These are phyloP conservation scores for Aspergillus sclerotialis DNA, from an alignment of 2,329 filamentous ascomycete genomes.

Conservation along the genomic window DNA sequence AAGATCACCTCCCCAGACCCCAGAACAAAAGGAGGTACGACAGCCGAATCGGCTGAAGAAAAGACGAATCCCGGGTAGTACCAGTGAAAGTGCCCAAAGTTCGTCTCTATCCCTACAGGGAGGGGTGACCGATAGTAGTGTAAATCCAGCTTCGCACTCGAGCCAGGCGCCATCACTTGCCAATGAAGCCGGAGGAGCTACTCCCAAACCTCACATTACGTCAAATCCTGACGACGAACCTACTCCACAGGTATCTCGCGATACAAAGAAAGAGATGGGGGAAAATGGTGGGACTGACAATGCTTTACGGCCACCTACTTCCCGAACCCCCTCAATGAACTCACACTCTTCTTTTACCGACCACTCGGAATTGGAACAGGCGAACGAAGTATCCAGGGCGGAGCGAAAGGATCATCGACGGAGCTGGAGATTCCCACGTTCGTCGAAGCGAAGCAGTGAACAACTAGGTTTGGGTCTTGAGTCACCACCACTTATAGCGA, in stretches of 20 bases:
- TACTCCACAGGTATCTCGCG: constrained; percentile 11
- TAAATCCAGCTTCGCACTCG: constrained; percentile 19
- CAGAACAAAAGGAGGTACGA: constrained; percentile 53
- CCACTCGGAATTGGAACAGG: constrained; percentile 69
- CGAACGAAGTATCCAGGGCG: constrained; percentile 52
- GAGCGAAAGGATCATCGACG: constrained; percentile 64
- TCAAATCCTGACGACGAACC: constrained; percentile 20
- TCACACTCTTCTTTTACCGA: constrained; percentile 68
- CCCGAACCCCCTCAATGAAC: constrained; percentile 69
- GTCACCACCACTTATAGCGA: constrained; percentile 49
- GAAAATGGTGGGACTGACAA: constrained; percentile 39
- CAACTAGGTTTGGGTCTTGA: constrained; percentile 36
- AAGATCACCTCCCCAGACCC: constrained; percentile 57
- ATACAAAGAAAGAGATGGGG: constrained; percentile 32
- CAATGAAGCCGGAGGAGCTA: constrained; percentile 20
- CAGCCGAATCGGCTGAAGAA: constrained; percentile 90
- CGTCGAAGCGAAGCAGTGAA: constrained; percentile 50
- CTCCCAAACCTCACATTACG: constrained; percentile 26
- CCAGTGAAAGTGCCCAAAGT: constrained; percentile 83
- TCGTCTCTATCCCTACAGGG: constrained; percentile 69
- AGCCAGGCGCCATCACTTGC: no score
- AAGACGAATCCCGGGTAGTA: constrained; percentile 67
- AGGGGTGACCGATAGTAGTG: constrained; percentile 34
- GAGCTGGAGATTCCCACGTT: constrained; percentile 62
- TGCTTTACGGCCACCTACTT: constrained; percentile 59